These are phyloP conservation scores for Phtheirospermum japonicum DNA, from an alignment of 257 asterid genomes.

Conservation along the genomic window DNA sequence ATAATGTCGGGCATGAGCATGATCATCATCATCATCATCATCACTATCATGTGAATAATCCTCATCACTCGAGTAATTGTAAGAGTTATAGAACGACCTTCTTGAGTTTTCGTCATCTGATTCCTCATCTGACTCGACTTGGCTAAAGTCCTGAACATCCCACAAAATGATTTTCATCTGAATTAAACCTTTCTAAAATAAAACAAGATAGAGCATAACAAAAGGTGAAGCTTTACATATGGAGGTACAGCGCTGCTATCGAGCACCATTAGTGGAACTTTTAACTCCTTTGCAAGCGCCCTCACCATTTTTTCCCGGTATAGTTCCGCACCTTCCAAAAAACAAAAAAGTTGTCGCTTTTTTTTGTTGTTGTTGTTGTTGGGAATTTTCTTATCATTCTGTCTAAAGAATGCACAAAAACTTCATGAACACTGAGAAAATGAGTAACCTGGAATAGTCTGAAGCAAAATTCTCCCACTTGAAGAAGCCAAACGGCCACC, in stretches of 20 bases:
- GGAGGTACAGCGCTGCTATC: background rate
- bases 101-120: too few species aligned
- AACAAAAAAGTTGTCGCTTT: too few species aligned
- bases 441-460: background rate
- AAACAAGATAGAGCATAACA: background rate
- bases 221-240: background rate
- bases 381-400: too few species aligned
- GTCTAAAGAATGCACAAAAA: background rate
- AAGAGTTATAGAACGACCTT: too few species aligned
- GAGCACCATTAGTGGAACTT: background rate
- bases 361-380: too few species aligned
- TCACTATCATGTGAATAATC: background rate
- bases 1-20: too few species aligned
- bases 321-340: slow-evolving; percentile 3
- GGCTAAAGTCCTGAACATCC: too few species aligned
- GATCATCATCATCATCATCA: background rate
- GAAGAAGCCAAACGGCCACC: background rate
- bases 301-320: background rate
- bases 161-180: too few species aligned
- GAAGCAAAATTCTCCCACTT: background rate
- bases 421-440: too few species aligned
- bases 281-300: background rate
- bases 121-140: background rate
- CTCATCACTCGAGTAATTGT: background rate
- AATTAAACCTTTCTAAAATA: background rate